phyloP scores from a whole-genome alignment of 768 basidiomycete species.

The Naganishia friedmannii region DNA sequence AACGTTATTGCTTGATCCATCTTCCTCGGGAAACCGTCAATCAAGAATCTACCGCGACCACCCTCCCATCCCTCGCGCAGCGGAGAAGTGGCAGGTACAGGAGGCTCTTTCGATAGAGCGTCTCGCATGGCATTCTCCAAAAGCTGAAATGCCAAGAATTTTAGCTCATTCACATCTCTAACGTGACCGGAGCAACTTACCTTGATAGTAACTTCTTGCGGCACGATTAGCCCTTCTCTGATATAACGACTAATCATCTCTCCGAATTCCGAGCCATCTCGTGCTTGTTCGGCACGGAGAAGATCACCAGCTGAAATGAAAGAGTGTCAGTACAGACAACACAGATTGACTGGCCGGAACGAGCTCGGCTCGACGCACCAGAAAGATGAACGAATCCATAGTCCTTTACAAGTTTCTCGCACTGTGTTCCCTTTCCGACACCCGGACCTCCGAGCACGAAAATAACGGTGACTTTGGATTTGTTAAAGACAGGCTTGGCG shows the following conservation, averaged over 20 bases:
- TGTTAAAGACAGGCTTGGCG: slow-evolving; percentile 61
- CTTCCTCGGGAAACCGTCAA: slow-evolving; percentile 96
- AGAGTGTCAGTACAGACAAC: neutral
- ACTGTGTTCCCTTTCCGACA: slow-evolving; percentile 97
- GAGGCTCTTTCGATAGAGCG: slow-evolving; percentile 55
- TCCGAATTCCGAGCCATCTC: slow-evolving; percentile 78
- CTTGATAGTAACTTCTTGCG: slow-evolving; percentile 91
- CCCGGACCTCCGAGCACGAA: slow-evolving; percentile 97
- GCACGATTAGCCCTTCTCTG: slow-evolving; percentile 86
- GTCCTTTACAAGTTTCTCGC: slow-evolving; percentile 73
- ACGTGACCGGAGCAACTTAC: slow-evolving; percentile 33
- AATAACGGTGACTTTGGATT: slow-evolving; percentile 73
- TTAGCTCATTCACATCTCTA: neutral
- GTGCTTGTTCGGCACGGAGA: slow-evolving; percentile 85
- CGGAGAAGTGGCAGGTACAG: slow-evolving; percentile 25
- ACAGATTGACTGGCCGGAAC: neutral
- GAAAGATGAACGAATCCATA: slow-evolving; percentile 90
- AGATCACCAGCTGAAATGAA: slow-evolving; percentile 80
- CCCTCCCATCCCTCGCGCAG: slow-evolving; percentile 58
- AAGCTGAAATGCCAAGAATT: slow-evolving; percentile 56
- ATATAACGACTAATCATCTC: slow-evolving; percentile 82
- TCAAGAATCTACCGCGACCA: slow-evolving; percentile 79
- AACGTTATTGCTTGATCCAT: slow-evolving; percentile 96
- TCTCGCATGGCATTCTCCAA: slow-evolving; percentile 84
- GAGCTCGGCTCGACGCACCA: slow-evolving; percentile 56